Base-by-base conservation (phyloP, 768 basidiomycete genomes). In the Crepidotus variabilis region DNA sequence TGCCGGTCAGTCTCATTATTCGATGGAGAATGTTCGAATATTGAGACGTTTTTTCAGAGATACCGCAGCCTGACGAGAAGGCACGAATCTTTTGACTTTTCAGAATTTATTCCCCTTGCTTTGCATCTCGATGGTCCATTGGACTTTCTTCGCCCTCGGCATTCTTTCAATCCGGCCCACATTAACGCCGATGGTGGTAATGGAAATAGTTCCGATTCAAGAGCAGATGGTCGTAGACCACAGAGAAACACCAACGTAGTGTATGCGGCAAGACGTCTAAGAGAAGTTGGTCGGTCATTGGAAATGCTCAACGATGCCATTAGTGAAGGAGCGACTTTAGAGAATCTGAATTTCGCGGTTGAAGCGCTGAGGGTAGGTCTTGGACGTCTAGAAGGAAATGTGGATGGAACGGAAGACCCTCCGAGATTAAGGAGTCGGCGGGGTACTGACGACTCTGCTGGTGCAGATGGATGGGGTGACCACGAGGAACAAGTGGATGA, bases 1-100 rank as follows among this genome's bases (percentile, higher is more conserved):
- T 87, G 80, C 74, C 67, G 57, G 85, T 85, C 59, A 35, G 65
- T 60, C 14, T 56, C 21, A 47, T n/a, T 45, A 20, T 24, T 33
- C 47, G 24, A 6, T 18, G 2, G 5, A 11, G 54, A 7, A 33
- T 22, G n/a, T n/a, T 39, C 46, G 8, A 33, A 22, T 22, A 34
- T 16, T 13, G 14, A 54, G 21, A 28, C 36, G 50, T 50, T 39
- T 55, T 35, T 49, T 48, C 50, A 65, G 65, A 60, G 50, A 55
- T 66, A 64, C 55, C 56, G 56, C 33, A 52, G 28, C 23, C 52
- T 43, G 33, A 34, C 46, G 16, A 49, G 57, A 32, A 47, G 62
- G 18, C 49, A 47, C 28, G 9, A 35, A 11, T 34, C 58, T 16
- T 54, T 60, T 35, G 45, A 51, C 56, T 61, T 47, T 50, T 55